Evolutionary conservation across 805 yeast genomes (phyloP).

Genomic region (Lachancea meyersii): DNA sequence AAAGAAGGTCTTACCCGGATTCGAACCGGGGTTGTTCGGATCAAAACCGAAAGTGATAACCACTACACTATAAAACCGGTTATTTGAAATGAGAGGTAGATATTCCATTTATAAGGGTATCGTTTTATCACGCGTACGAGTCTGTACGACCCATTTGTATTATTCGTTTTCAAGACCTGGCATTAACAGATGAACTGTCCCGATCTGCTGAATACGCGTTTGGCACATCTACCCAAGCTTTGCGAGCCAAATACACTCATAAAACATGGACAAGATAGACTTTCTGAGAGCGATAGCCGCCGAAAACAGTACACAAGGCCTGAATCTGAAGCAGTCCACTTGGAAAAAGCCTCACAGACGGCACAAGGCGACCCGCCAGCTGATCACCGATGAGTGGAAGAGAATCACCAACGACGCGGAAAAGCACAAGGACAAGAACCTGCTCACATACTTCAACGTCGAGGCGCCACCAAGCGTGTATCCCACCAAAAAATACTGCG

Average conservation of each 20-base stretch:
- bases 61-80: conserved; percentile 42
- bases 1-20: conserved; percentile 15
- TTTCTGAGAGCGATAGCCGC: conserved; percentile 24
- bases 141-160: too few species aligned
- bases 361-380: conserved; percentile 67
- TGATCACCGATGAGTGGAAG: conserved; percentile 71
- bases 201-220: too few species aligned
- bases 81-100: too few species aligned
- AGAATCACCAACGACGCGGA: conserved; percentile 38
- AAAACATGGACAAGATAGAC: conserved; percentile 21
- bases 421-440: conserved; percentile 3
- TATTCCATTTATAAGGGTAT: too few species aligned
- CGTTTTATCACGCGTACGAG: too few species aligned
- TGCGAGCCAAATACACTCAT: too few species aligned
- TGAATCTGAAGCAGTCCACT: conserved; percentile 52
- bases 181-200: too few species aligned
- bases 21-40: conserved; percentile 53
- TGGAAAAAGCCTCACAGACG: conserved; percentile 52
- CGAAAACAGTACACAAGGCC: conserved; percentile 20
- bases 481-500: conserved; percentile 84
- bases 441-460: conserved; percentile 61
- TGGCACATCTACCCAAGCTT: too few species aligned
- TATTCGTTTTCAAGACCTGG: too few species aligned
- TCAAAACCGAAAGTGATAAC: conserved; percentile 44
- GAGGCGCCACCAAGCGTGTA: conserved; percentile 82